These are phyloP conservation scores for Aegilops tauschii DNA, from an alignment of 176 grass and related monocot genomes.

Conservation along the genomic window DNA sequence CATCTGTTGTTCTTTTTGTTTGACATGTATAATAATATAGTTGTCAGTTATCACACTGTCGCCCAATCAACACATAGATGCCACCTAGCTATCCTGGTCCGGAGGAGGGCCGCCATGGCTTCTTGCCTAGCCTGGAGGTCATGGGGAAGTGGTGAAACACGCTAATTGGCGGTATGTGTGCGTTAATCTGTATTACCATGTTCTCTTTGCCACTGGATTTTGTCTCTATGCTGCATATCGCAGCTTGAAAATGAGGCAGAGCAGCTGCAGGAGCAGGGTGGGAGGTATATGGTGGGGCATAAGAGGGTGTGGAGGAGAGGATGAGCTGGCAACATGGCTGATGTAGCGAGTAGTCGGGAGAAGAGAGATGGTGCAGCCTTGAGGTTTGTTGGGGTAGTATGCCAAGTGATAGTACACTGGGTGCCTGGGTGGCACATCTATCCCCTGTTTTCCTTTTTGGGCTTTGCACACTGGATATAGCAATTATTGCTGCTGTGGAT, in stretches of 20 bases:
- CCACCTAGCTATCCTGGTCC: neutral
- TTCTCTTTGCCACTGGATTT: neutral
- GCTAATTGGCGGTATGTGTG: neutral
- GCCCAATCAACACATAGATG: neutral
- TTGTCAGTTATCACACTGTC: neutral
- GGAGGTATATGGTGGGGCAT: neutral
- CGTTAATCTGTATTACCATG: neutral
- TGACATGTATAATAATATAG: neutral
- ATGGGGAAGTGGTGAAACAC: no score
- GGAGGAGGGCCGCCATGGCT: neutral
- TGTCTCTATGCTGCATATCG: neutral
- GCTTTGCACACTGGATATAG: neutral
- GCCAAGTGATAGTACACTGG: neutral
- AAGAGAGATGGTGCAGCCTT: neutral
- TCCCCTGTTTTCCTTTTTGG: neutral
- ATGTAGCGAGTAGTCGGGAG: neutral
- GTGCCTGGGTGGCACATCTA: neutral
- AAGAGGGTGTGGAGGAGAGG: neutral
- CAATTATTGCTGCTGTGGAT: neutral
- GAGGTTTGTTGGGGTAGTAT: neutral
- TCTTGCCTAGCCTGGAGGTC: no score
- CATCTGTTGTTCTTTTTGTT: neutral
- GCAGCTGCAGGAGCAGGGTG: neutral
- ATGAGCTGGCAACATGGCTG: neutral
- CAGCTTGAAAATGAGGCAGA: neutral